Evolutionary conservation across 2,329 filamentous ascomycete species (phyloP), one percentile per base, ranked within the genome.

Genomic region (Fusarium neocosmosporiellum): DNA sequence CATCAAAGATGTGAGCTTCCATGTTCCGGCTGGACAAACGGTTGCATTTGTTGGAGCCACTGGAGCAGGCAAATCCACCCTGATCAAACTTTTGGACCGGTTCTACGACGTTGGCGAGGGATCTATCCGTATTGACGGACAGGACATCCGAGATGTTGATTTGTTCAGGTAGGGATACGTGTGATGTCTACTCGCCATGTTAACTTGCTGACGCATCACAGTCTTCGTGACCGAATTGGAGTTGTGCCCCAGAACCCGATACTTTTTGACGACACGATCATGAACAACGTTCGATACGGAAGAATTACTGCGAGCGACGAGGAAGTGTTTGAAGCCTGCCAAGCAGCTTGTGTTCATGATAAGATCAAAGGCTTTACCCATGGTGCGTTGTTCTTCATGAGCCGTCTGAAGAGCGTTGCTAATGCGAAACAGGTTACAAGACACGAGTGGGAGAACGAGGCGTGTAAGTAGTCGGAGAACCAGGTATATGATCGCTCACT

Each of bases 11-110:
- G 81, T 91, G 67, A 86, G 83, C 67, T 85, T 91, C 67, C 81
- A 82, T 37, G 85, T 87, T 34, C 79, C 84, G 9, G 83, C 86
- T 5, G 87, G 89, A 16, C 86, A 85, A 63, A 89, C 88, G 1
- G 85, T 89, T 29, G 89, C 89, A 13, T 89, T 91, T 79, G 89
- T 91, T 10, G 89, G 89, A 13, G 85, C 88, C 50, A 90, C 88
- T 13, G 89, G 89, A 24, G 88, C 88, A 13, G 88, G 88, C 37
- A 90, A 90, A 72, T 89, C 88, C 1, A 90, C 88, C 1, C 84
- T 89, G 33, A 78, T 90, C 43, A 89, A 88, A 75, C 83, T 91
- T n/a, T 80, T 91, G 7, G 86, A 88, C 73, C 87, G 89, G 1
- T 89, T 89, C 73, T 91, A 90, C 77, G 88, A 90, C 66, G 86